Base-by-base conservation (phyloP, 2,329 filamentous ascomycete species). In the Pseudogymnoascus sp. region DNA sequence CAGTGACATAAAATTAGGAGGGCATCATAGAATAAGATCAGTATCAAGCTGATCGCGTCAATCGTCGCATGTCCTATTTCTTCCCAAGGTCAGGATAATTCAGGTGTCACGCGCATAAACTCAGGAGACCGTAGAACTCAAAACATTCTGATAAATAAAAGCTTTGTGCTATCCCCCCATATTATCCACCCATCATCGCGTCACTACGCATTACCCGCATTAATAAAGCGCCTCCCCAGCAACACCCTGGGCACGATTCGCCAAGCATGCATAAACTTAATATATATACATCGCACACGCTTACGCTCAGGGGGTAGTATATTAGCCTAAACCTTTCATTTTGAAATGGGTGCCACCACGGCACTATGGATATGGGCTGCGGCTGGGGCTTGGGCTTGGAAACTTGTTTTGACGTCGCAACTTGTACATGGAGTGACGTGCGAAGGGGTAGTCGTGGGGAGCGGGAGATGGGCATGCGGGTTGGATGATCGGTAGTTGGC, bases 401-500 rank as follows among this genome's bases (percentile, higher is more conserved):
- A 18, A 53, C 43, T 53, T 53, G 43, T 53, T 53, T 53, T 15
- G n/a, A 53, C 43, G 43, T 53, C 43, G 43, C 43, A 15, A 18
- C 25, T 33, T 33, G 28, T 33, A 9, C n/a, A 7, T 30, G n/a
- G n/a, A n/a, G 25, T 33, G 43, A 18, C n/a, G 25, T 53, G 25
- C 25, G 28, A 6, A 15, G 25, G 14, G 25, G n/a, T 25, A 33
- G n/a, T 4, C 3, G 30, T 53, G n/a, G 9, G n/a, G n/a, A 53
- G 28, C 28, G n/a, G 14, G n/a, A 53, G 43, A 53, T 18, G 8
- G 43, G 33, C 25, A 12, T 33, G 8, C 18, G 7, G 11, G 25
- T 18, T 33, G 2, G n/a, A n/a, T 50, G 43, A 30, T 50, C 43
- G 12, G n/a, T 53, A 53, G 25, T 33, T 53, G 9, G 28, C 25